Base-by-base conservation (phyloP, 345 rosid genomes). In the Eucalyptus sp. region DNA sequence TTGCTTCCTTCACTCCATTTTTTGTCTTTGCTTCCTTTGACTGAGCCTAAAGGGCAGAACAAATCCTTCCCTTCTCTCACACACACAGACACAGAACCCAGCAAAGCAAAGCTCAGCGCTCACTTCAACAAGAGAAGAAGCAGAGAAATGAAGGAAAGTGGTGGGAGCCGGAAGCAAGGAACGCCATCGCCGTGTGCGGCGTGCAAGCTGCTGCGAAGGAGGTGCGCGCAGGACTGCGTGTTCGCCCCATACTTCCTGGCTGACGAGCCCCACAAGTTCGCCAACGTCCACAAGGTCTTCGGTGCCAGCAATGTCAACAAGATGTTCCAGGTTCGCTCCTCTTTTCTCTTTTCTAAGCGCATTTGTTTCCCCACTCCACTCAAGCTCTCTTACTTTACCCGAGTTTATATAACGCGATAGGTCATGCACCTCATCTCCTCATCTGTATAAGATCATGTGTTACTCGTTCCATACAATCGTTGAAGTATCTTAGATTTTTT, bases 261-360 rank as follows among this genome's bases (percentile, higher is more conserved):
- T 3, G 95, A 96, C 66, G 96, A 97, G 93, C 97, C 98, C 51
- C 98, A 94, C 88, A 97, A 96, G 89, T 97, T 96, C 48, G 98
- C 98, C 37, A 95, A 94, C 87, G 98, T 97, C 50, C 98, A 97
- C 91, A 93, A 94, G 94, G 99, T 97, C 22, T 97, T 97, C 51
- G 98, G 98, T 9, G 98, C 99, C 76, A 97, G 98, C 92, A 96
- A 97, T 92, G 97, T 97, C 93, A 95, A 93, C 94, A 97, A 97
- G 93, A 97, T 97, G 99, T 93, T 96, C 86, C 99, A 96, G 99
- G 99, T 93, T 50, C 9, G 5, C 64, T 14, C n/a, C 31, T 50
- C 66, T 27, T 29, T 13, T 33, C 13, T 6, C 20, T 13, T 71
- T 44, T 66, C 4, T 0, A 79, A 16, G 86, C 29, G 6, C 10